phyloP scores from a whole-genome alignment of 1,284 basidiomycete species.

The Malassezia dermatis region DNA sequence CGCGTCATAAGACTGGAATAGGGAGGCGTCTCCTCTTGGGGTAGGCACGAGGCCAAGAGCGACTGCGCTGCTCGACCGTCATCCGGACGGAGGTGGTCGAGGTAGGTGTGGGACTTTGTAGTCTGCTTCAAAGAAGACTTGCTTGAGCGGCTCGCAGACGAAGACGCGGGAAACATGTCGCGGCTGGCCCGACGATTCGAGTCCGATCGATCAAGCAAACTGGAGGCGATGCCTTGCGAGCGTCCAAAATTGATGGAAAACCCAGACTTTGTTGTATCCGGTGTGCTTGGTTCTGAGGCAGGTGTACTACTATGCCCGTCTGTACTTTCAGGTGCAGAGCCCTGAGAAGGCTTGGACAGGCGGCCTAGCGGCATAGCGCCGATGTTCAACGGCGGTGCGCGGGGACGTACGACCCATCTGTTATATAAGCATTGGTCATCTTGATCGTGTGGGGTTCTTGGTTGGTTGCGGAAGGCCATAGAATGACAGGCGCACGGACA shows the following conservation, averaged over 20 bases:
- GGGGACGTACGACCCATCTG: neutral
- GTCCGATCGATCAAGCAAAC: neutral
- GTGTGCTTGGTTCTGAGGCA: neutral
- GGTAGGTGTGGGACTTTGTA: constrained; percentile 10
- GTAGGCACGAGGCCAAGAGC: constrained; percentile 25
- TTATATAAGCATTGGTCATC: neutral
- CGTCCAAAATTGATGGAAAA: neutral
- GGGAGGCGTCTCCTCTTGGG: constrained; percentile 33
- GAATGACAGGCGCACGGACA: constrained; percentile 15
- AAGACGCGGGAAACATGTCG: neutral
- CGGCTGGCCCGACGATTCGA: neutral
- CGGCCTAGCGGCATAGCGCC: constrained; percentile 9
- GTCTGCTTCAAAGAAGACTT: neutral
- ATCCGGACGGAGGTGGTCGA: constrained; percentile 32
- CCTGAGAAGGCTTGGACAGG: neutral
- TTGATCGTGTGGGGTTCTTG: neutral
- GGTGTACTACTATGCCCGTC: neutral
- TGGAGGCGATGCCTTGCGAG: neutral
- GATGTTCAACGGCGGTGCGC: neutral
- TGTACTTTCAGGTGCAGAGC: neutral
- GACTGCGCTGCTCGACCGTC: constrained; percentile 32
- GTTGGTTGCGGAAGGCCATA: constrained; percentile 12
- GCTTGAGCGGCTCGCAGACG: neutral
- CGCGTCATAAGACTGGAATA: constrained; percentile 31
- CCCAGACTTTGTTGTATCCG: neutral